Conservation (phyloP, 2,329 filamentous ascomycete genomes). For the Diplodia mutila region DNA sequence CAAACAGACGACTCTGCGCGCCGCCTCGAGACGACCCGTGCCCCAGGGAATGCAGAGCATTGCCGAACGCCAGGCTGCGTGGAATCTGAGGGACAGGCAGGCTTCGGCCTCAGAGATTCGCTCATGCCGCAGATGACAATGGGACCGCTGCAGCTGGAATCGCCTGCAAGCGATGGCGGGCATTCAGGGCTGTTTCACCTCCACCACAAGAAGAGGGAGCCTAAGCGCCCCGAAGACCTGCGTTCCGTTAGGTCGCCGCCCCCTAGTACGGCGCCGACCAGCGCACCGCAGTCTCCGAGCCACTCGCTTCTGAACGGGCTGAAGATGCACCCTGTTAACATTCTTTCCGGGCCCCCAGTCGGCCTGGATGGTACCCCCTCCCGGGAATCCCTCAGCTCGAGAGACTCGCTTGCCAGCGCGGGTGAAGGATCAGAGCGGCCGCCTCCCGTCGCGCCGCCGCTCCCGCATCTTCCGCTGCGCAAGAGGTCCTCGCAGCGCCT, state of each 20-base stretch:
- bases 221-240: conserved; percentile 19
- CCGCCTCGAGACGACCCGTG: background rate
- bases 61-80: conserved; percentile 24
- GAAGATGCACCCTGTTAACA: conserved; percentile 24
- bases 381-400: conserved; percentile 20
- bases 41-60: conserved; percentile 23
- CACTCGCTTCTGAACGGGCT: conserved; percentile 22
- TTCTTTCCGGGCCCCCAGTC: conserved; percentile 16
- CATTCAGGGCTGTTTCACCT: conserved; percentile 16
- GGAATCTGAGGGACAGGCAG: conserved; percentile 13
- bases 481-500: conserved; percentile 41
- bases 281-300: conserved; percentile 24
- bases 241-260: conserved; percentile 9
- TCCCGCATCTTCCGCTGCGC: conserved; percentile 43
- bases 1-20: background rate
- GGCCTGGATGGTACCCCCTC: background rate
- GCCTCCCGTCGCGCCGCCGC: conserved; percentile 29
- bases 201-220: conserved; percentile 20
- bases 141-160: conserved; percentile 21
- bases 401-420: conserved; percentile 18
- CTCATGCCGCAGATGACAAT: conserved; percentile 24
- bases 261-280: conserved; percentile 12
- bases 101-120: conserved; percentile 17
- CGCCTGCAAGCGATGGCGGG: conserved; percentile 1
- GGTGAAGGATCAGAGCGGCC: conserved; percentile 21